These are phyloP conservation scores for Kockovaella imperatae DNA, from an alignment of 768 basidiomycete genomes.

Conservation along the genomic window DNA sequence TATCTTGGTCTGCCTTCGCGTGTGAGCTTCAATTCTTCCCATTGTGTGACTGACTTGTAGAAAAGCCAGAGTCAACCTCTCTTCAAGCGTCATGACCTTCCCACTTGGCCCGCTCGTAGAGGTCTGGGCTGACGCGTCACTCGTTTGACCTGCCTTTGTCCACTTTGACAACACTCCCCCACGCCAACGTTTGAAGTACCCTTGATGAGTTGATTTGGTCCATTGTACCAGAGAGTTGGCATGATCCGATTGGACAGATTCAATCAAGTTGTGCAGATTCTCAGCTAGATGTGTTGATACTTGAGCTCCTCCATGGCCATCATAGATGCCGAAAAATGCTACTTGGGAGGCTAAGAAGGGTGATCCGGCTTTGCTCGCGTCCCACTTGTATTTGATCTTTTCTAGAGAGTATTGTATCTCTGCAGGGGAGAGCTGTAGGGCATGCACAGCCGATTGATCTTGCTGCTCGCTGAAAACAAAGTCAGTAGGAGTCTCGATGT, in stretches of 20 bases:
- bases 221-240: constrained; percentile 54
- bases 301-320: constrained; percentile 87
- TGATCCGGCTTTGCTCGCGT: constrained; percentile 48
- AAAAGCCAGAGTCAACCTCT: constrained; percentile 77
- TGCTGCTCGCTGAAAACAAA: constrained; percentile 64
- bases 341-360: constrained; percentile 63
- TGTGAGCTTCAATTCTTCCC: not conserved
- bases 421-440: constrained; percentile 65
- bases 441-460: constrained; percentile 70
- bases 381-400: constrained; percentile 59
- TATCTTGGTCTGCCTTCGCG: constrained; percentile 63
- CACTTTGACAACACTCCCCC: constrained; percentile 59
- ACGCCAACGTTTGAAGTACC: constrained; percentile 81
- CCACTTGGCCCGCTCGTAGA: too few species aligned
- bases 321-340: constrained; percentile 81
- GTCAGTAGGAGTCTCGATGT: not conserved
- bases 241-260: constrained; percentile 54
- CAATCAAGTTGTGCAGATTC: constrained; percentile 76
- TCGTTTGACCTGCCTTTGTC: constrained; percentile 35
- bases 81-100: constrained; percentile 60
- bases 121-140: too few species aligned
- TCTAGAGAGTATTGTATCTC: constrained; percentile 63
- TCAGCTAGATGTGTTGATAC: constrained; percentile 79
- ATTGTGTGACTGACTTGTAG: constrained; percentile 58
- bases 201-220: constrained; percentile 42